Evolutionary conservation across 495 filamentous ascomycete species (phyloP), one percentile per base, ranked within the genome.

Genomic region (Aspergillus diversus): DNA sequence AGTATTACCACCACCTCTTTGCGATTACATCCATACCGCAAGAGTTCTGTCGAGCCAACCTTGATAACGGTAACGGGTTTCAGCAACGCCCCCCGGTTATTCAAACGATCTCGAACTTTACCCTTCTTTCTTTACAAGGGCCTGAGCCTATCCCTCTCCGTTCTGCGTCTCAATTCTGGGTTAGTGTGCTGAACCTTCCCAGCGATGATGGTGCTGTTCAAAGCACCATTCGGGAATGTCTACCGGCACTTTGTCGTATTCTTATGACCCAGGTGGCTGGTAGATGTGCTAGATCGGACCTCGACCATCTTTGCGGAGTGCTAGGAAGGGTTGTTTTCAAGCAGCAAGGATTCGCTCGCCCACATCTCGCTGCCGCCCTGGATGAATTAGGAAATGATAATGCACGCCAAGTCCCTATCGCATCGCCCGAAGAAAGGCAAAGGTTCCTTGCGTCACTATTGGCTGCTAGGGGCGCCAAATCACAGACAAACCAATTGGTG

Each of bases 101-200:
- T 17, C 85, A 88, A 63, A 84, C 84, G 60, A 80, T 95, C n/a
- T 87, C 97, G 69, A 75, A 89, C 33, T 96, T 97, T 71, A 84
- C 86, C 1, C 82, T 97, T 42, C 80, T 88, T 63, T 85, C 90
- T 39, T 75, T 99, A 17, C 79, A 83, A 42, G 88, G 87, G 8
- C 84, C 82, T 4, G 93, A 97, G 39, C 85, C 90, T 0, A 80
- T 97, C 35, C 90, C 92, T 1, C 94, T 97, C 71, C 85, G 83
- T 42, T 86, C 91, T 5, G 89, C 93, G 0, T 86, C 87, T 33
- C 82, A 87, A 32, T 94, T 97, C 66, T 97, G 93, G 93, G 87
- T 91, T 66, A 70, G 83, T 63, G 67, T 80, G 13, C 51, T 77
- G 11, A 80, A 77, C 43, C 69, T 83, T 47, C 72, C 78, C 1